Conservation (phyloP, 345 rosid species). For the Adansonia digitata region DNA sequence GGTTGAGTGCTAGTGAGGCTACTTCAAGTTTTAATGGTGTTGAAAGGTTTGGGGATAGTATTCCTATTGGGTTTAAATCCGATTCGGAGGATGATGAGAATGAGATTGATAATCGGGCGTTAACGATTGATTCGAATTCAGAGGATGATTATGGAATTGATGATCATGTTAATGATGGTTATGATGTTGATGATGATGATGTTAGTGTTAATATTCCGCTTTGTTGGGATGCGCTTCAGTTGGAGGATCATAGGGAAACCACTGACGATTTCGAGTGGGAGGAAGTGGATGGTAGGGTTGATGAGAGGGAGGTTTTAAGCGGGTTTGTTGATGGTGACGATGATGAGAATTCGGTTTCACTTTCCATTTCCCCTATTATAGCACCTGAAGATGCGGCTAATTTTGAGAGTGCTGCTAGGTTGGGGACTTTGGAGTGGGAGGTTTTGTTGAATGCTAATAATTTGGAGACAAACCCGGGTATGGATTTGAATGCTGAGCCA, state of each 20-base stretch:
- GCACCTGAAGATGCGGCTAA: constrained; percentile 48
- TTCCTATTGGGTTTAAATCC: constrained; percentile 34
- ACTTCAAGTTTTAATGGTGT: constrained; percentile 20
- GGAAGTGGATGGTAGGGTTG: constrained; percentile 62
- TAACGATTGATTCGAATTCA: constrained; percentile 37
- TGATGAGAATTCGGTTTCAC: constrained; percentile 51
- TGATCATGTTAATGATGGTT: constrained; percentile 23
- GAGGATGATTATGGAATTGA: constrained; percentile 40
- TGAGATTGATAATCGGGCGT: constrained; percentile 29
- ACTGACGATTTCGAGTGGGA: constrained; percentile 91
- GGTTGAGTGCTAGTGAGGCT: constrained; percentile 33
- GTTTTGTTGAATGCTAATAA: constrained; percentile 61
- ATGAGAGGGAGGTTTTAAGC: constrained; percentile 58
- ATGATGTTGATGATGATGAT: constrained; percentile 40
- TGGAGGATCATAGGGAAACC: constrained; percentile 57
- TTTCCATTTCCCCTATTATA: constrained; percentile 47
- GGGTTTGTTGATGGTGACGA: constrained; percentile 50
- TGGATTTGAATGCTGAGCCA: constrained; percentile 34
- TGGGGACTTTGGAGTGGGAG: constrained; percentile 69
- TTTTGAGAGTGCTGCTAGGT: constrained; percentile 46
- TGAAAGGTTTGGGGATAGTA: constrained; percentile 17
- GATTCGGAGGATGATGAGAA: constrained; percentile 40
- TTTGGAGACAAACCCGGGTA: constrained; percentile 46
- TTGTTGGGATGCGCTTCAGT: constrained; percentile 68
- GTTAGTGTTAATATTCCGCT: constrained; percentile 45